phyloP scores from a whole-genome alignment of 192 early-diverging fungal species.

The Backusella psychrophila region DNA sequence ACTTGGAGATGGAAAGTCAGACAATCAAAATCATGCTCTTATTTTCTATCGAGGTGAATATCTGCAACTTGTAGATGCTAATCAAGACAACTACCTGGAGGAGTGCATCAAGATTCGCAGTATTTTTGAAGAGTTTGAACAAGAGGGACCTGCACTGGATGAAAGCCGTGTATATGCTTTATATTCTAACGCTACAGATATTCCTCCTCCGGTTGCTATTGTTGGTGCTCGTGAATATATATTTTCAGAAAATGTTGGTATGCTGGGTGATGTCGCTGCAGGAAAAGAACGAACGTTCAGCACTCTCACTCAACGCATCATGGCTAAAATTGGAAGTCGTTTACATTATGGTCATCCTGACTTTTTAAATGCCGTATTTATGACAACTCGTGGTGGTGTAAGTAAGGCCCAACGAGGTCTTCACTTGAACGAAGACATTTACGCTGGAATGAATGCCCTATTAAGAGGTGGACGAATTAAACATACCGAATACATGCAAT shows the following conservation, averaged over 20 bases:
- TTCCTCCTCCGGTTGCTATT: conserved; percentile 62
- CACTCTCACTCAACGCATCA: conserved; percentile 70
- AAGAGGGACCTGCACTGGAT: conserved; percentile 42
- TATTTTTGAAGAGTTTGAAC: conserved; percentile 71
- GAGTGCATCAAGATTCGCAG: conserved; percentile 75
- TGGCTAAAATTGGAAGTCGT: conserved; percentile 65
- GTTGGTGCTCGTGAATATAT: conserved; percentile 73
- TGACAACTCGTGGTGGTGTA: conserved; percentile 74
- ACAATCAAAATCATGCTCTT: conserved; percentile 75
- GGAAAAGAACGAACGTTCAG: conserved; percentile 76
- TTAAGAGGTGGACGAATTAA: conserved; percentile 69
- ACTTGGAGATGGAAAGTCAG: conserved; percentile 75
- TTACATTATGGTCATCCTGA: conserved; percentile 80
- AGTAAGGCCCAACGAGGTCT: conserved; percentile 75
- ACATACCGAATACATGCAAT: conserved; percentile 79
- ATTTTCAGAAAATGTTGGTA: conserved; percentile 68
- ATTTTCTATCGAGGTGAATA: conserved; percentile 76
- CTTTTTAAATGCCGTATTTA: conserved; percentile 71
- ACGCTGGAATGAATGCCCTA: conserved; percentile 76
- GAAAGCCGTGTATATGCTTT: conserved; percentile 52
- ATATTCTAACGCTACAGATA: conserved; percentile 37
- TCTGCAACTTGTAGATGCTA: conserved; percentile 73
- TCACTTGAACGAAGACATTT: conserved; percentile 82
- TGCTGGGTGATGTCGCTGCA: conserved; percentile 71
- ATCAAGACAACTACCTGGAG: conserved; percentile 80